phyloP scores from a whole-genome alignment of 2,329 filamentous ascomycete genomes.

The Clarireedia monteithiana region DNA sequence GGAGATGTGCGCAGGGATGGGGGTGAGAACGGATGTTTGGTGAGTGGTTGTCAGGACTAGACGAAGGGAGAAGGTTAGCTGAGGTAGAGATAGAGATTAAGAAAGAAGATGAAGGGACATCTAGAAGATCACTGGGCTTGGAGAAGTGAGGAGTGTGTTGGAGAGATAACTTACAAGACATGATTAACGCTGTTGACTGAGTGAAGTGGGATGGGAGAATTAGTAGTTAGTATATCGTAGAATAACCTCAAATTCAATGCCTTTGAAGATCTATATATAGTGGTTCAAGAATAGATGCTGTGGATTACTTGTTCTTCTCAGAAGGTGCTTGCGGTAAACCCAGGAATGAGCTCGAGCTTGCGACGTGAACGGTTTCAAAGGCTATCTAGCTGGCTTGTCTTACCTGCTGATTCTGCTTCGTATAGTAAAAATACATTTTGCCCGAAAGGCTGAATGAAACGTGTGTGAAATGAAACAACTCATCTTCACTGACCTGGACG shows the following conservation, averaged over 20 bases:
- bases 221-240: too few species aligned
- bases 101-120: neutral
- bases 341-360: neutral
- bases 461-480: too few species aligned
- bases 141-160: neutral
- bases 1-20: conserved; percentile 59
- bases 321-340: too few species aligned
- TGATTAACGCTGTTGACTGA: conserved; percentile 8
- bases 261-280: neutral
- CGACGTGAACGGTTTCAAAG: conserved; percentile 4
- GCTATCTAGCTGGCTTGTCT: neutral
- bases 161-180: conserved; percentile 21
- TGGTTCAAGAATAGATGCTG: neutral
- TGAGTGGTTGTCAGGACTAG: conserved; percentile 21
- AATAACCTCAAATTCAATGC: neutral
- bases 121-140: too few species aligned
- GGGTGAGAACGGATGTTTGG: conserved; percentile 48
- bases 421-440: neutral
- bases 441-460: neutral
- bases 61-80: neutral
- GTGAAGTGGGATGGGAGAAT: neutral
- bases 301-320: neutral
- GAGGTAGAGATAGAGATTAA: neutral
- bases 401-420: neutral
- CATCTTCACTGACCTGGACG: too few species aligned